Evolutionary conservation across 371 early-diverging fungal genomes (phyloP), one percentile per base, ranked within the genome.

Genomic region (Mucor velutinosus): DNA sequence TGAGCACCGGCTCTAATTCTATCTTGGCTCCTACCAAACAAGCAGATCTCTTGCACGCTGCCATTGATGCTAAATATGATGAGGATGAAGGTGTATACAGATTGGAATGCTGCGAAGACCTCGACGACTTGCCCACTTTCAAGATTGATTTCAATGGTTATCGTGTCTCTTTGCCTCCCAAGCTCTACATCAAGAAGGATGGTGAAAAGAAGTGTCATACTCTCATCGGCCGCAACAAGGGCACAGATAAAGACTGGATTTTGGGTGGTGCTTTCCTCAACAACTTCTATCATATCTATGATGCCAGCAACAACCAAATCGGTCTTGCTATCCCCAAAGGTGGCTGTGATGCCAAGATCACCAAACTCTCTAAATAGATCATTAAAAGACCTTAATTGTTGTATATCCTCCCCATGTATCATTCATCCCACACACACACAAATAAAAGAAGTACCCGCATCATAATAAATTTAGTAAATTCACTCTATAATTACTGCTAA

Each of bases 211-310:
- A 56, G 15, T 81, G 82, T 35, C 64, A 74, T 57, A 74, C 76
- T 1, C 55, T 76, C 4, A 79, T 82, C 39, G 65, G 64, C 45
- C 67, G 69, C 32, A 73, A 75, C 33, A 45, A 47, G 2, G 37
- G 35, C 11, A 61, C 69, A n/a, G 76, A 74, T 2, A 79, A 73
- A 62, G 61, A 77, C 35, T 82, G 83, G 83, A 64, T 61, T 37
- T 73, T 82, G 49, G 83, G 83, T n/a, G 74, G 74, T 43, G 66
- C 80, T 7, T 82, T 82, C 65, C 62, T 78, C 32, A 76, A 82
- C 57, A 75, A 72, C 64, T 81, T 81, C 62, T 80, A 80, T 49
- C 78, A 78, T 49, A 74, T 80, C 21, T 80, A 74, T 39, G 78
- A 78, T 70, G 58, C 65, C 12, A 75, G 75, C 23, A 74, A 77